Percentiles rank a stretch among this genome's conserved stretches.
phyloP scores from a whole-genome alignment of 257 asterid genomes.

The Plantago major region DNA sequence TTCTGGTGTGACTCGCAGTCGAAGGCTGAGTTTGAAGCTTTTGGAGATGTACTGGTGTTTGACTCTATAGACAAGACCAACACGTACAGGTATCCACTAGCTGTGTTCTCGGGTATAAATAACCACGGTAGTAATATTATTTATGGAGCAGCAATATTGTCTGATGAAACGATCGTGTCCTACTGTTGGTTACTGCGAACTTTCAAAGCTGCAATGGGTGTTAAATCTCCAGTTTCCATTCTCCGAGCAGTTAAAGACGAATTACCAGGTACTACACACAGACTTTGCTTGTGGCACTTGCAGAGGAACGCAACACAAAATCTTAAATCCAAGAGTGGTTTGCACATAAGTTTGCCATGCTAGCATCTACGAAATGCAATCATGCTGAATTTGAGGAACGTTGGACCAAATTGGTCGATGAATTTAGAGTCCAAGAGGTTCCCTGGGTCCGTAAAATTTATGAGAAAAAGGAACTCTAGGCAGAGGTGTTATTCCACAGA shows the following conservation, averaged over 20 bases:
- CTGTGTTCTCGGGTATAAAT: not conserved
- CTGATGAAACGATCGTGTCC: not conserved
- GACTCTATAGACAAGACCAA: not conserved
- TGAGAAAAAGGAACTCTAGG: not conserved
- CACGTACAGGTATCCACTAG: not conserved
- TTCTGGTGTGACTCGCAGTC: not conserved
- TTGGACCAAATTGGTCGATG: not conserved
- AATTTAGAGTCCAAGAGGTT: not conserved
- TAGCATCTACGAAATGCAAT: not conserved
- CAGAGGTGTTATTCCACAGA: not conserved
- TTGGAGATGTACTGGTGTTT: not conserved
- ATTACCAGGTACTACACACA: not conserved
- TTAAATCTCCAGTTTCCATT: not conserved
- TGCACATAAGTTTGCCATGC: not conserved
- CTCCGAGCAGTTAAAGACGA: not conserved
- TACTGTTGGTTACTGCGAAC: not conserved
- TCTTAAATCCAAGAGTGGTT: not conserved
- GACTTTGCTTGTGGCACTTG: not conserved
- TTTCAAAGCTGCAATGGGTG: not conserved
- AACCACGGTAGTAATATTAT: not conserved
- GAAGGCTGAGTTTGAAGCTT: not conserved
- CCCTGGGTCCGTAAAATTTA: not conserved
- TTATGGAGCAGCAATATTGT: not conserved
- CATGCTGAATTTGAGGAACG: not conserved
- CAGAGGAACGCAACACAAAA: not conserved